These are phyloP conservation scores for Pseudogymnoascus sp. DNA, from an alignment of 2,329 filamentous ascomycete genomes.

Conservation along the genomic window DNA sequence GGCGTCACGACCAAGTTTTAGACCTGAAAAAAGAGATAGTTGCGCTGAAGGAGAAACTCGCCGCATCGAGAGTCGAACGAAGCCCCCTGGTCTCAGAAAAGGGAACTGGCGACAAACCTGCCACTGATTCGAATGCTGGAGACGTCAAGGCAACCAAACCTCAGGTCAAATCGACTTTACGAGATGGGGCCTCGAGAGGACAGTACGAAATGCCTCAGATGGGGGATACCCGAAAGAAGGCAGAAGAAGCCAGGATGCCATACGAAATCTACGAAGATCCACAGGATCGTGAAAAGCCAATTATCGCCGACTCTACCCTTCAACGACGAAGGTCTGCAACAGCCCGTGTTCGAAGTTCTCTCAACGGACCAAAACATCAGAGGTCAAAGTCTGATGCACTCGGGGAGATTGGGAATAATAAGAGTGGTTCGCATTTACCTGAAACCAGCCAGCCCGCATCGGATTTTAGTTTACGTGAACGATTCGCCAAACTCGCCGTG, in stretches of 20 bases:
- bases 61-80: background rate
- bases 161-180: background rate
- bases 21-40: conserved; percentile 47
- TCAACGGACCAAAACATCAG: background rate
- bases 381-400: conserved; percentile 5
- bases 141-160: background rate
- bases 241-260: background rate
- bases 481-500: conserved; percentile 1
- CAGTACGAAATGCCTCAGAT: background rate
- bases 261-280: conserved; percentile 6
- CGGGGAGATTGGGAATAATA: background rate
- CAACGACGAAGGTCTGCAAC: background rate
- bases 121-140: background rate
- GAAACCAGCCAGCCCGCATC: background rate
- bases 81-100: background rate
- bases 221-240: background rate
- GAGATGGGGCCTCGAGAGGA: background rate
- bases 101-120: background rate
- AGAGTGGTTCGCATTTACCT: background rate
- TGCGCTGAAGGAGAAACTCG: conserved; percentile 31
- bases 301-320: background rate
- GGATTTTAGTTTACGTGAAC: conserved; percentile 3
- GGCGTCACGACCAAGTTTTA: conserved; percentile 48
- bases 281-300: background rate
- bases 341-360: background rate